Conservation (phyloP, 2,329 filamentous ascomycete genomes). For the Nigrospora oryzae region DNA sequence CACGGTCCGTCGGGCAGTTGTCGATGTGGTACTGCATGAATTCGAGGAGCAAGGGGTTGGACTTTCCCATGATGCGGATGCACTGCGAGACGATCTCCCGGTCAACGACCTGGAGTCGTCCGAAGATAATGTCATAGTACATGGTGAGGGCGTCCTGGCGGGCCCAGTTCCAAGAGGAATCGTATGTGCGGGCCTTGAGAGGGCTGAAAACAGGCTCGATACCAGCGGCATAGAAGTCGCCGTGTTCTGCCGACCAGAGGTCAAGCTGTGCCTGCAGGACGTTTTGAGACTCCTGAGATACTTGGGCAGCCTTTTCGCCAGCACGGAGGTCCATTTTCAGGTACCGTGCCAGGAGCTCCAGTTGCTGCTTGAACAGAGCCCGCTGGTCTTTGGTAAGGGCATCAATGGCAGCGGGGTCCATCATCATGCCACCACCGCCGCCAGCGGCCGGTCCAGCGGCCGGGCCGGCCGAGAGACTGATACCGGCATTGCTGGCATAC, state of each 20-base stretch:
- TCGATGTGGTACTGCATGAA: constrained; percentile 99
- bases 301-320: constrained; percentile 89
- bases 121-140: constrained; percentile 99
- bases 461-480: constrained; percentile 71
- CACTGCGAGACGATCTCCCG: constrained; percentile 98
- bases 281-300: constrained; percentile 76
- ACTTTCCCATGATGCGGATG: constrained; percentile 98
- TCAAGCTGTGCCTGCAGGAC: constrained; percentile 89
- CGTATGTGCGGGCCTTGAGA: constrained; percentile 91
- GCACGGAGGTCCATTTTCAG: constrained; percentile 93
- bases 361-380: constrained; percentile 94
- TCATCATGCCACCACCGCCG: constrained; percentile 87
- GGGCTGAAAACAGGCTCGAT: constrained; percentile 92
- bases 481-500: constrained; percentile 75
- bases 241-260: constrained; percentile 90
- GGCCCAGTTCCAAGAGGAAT: constrained; percentile 99
- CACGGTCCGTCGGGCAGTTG: constrained; percentile 91
- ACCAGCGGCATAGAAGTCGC: constrained; percentile 89
- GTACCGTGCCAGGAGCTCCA: constrained; percentile 90
- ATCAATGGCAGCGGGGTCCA: constrained; percentile 96
- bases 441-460: constrained; percentile 65
- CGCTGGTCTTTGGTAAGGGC: constrained; percentile 95
- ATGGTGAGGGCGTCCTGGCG: constrained; percentile 94
- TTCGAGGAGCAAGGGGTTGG: constrained; percentile 88
- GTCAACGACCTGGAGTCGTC: constrained; percentile 83